Evolutionary conservation across 139 green algal genomes (phyloP), one percentile per base, ranked within the genome.

Genomic region (Coccomyxa sp.): DNA sequence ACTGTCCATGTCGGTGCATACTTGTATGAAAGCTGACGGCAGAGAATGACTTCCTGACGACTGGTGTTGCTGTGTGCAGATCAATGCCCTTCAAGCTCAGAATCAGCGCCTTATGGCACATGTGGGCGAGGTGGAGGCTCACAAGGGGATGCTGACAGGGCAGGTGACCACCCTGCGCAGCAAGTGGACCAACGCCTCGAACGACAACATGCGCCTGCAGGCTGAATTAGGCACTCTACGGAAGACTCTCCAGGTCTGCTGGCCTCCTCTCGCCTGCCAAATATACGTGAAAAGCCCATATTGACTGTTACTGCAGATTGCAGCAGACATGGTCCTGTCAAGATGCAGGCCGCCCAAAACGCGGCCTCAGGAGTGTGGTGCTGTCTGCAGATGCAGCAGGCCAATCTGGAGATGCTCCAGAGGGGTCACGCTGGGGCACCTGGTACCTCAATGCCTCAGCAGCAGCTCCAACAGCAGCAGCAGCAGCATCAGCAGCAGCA

Each of bases 41-140:
- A 71, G 0, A 22, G 35, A 0, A 34, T 44, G 18, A 34, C 2
- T 18, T 75, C 7, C 68, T 2, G 35, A 24, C 24, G 9, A 39
- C 38, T 50, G n/a, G 0, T 54, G 10, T 36, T 38, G 31, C 22
- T 34, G 39, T 0, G 24, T 77, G 78, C 78, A 82, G 78, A 64
- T 83, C 68, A 75, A 83, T 31, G 72, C 78, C 35, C 68, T 85
- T 41, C 77, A 83, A 74, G 64, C 69, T 68, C 80, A 87, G n/a
- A 81, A 85, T 14, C 44, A 74, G 6, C 73, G 40, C 39, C 83
- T 87, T 50, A 58, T 77, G 68, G 44, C 73, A 72, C 83, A 82
- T 39, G 50, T 79, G 34, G 37, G 68, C 8, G 44, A 80, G 73
- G 39, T 83, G 39, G 83, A 87, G 77, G 41, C 37, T 24, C 76